Percentiles rank a stretch among this genome's conserved stretches.
phyloP scores from a whole-genome alignment of 2,329 filamentous ascomycete genomes.

The Aphanocladium album region DNA sequence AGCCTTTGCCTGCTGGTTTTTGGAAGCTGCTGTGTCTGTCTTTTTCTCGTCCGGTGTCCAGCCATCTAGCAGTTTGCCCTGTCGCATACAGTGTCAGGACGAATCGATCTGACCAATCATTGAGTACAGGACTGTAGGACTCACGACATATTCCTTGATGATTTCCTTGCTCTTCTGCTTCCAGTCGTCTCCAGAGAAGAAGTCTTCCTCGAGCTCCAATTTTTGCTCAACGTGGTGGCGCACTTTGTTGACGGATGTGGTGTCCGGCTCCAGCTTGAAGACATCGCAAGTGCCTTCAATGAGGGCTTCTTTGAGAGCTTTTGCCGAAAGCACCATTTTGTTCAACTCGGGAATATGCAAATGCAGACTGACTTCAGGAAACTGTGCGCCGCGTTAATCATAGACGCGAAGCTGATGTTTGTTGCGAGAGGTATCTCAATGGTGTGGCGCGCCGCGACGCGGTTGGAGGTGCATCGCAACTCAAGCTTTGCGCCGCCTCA shows the following conservation, averaged over 20 bases:
- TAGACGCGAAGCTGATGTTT: neutral
- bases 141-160: conserved; percentile 52
- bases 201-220: conserved; percentile 44
- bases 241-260: conserved; percentile 52
- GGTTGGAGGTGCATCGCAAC: conserved; percentile 3
- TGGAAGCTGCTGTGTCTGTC: conserved; percentile 15
- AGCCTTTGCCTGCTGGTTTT: conserved; percentile 33
- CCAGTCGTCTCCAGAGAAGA: conserved; percentile 48
- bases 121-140: conserved; percentile 20
- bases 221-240: conserved; percentile 48
- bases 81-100: conserved; percentile 9
- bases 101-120: neutral
- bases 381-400: neutral
- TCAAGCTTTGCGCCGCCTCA: neutral
- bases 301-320: conserved; percentile 42
- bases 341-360: neutral
- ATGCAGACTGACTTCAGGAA: neutral
- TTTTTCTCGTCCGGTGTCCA: conserved; percentile 24
- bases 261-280: conserved; percentile 39
- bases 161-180: conserved; percentile 53
- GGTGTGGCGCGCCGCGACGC: neutral
- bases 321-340: conserved; percentile 37
- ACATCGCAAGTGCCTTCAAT: conserved; percentile 41
- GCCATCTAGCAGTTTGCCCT: conserved; percentile 34
- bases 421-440: neutral